phyloP scores from a whole-genome alignment of 257 asterid genomes.

The Euphrasia confusa region DNA sequence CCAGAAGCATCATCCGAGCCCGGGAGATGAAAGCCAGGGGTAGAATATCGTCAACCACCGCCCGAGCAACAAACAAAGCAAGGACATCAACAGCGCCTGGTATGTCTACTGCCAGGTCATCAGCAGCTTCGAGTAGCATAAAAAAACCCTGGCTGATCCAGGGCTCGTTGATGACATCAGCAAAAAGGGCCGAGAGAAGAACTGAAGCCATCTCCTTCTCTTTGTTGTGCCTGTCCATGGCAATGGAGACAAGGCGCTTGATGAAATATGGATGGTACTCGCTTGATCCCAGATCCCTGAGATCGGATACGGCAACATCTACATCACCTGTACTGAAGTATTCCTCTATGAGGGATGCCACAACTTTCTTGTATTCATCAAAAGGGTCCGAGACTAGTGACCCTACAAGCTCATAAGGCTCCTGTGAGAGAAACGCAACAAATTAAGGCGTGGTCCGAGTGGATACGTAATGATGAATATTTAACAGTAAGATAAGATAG shows the following conservation, averaged over 20 bases:
- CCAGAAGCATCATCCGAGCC: slow-evolving; percentile 68
- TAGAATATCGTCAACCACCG: slow-evolving; percentile 90
- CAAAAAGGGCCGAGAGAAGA: slow-evolving; percentile 81
- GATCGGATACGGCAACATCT: slow-evolving; percentile 77
- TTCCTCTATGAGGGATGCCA: slow-evolving; percentile 74
- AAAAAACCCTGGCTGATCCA: slow-evolving; percentile 77
- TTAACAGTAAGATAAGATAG: neutral
- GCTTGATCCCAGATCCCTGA: slow-evolving; percentile 70
- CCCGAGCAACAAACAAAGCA: slow-evolving; percentile 84
- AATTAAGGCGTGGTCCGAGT: slow-evolving; percentile 25
- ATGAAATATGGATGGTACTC: slow-evolving; percentile 91
- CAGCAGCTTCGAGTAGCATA: slow-evolving; percentile 89
- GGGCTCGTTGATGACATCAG: slow-evolving; percentile 65
- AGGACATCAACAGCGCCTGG: slow-evolving; percentile 84
- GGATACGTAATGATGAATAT: slow-evolving; percentile 1
- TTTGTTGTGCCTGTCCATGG: slow-evolving; percentile 94
- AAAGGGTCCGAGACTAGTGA: slow-evolving; percentile 61
- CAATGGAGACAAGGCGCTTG: slow-evolving; percentile 85
- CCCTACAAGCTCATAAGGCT: slow-evolving; percentile 89
- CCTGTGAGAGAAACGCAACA: slow-evolving; percentile 40
- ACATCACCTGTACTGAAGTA: slow-evolving; percentile 89
- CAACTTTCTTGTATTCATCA: slow-evolving; percentile 83
- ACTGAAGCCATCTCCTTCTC: slow-evolving; percentile 99
- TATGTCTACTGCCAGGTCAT: slow-evolving; percentile 87
- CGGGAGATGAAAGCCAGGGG: slow-evolving; percentile 87